These are phyloP conservation scores for Heliamphora exappendiculata DNA, from an alignment of 148 eudicot species.

Conservation along the genomic window DNA sequence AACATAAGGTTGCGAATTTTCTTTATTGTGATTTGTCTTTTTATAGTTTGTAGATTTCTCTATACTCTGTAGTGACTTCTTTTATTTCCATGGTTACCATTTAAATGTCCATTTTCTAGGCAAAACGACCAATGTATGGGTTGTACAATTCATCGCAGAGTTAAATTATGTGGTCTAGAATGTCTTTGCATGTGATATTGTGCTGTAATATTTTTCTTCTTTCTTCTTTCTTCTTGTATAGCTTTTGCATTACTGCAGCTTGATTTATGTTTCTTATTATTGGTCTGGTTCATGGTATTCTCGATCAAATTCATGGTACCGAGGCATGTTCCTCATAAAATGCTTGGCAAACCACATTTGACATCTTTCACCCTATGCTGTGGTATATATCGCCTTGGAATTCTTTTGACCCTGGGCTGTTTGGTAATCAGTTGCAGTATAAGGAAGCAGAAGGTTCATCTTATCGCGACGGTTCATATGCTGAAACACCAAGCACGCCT, in stretches of 20 bases:
- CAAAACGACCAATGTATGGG: background rate
- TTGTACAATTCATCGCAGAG: background rate
- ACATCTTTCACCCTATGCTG: too few species aligned
- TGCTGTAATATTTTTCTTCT: background rate
- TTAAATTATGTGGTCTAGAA: background rate
- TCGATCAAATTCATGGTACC: too few species aligned
- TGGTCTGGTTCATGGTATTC: too few species aligned
- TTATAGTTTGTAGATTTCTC: background rate
- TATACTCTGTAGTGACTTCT: background rate
- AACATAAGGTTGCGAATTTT: background rate
- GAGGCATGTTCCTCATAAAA: background rate
- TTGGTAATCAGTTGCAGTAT: conserved; percentile 57
- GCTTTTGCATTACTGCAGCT: background rate
- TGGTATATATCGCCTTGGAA: too few species aligned
- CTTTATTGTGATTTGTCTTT: background rate
- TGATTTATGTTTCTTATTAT: background rate
- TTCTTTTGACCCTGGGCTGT: background rate
- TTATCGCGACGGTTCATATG: conserved; percentile 71
- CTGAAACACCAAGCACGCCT: conserved; percentile 26
- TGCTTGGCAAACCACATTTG: background rate
- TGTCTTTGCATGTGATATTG: background rate
- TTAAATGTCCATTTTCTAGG: background rate
- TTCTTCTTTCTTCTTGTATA: background rate
- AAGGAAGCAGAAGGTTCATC: conserved; percentile 91
- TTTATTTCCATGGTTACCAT: background rate